phyloP scores from a whole-genome alignment of 1,139 yeast species.

The Yamadazyma sp. region DNA sequence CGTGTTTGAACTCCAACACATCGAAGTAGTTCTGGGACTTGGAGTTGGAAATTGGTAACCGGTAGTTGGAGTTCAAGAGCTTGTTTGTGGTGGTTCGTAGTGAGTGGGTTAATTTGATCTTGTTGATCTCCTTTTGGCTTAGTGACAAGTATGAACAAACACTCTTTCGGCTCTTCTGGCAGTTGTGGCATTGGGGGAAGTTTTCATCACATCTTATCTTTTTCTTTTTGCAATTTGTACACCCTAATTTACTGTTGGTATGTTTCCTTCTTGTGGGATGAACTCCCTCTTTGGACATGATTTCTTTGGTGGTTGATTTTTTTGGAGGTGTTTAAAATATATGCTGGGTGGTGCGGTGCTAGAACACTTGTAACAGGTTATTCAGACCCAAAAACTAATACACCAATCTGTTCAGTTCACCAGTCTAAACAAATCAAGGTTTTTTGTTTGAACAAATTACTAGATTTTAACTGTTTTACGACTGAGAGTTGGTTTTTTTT shows the following conservation, averaged over 20 bases:
- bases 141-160: slow-evolving; percentile 35
- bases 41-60: slow-evolving; percentile 27
- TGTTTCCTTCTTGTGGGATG: slow-evolving; percentile 27
- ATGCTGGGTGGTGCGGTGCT: too few species aligned
- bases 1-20: slow-evolving; percentile 26
- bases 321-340: background rate
- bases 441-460: background rate
- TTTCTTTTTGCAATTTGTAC: slow-evolving; percentile 43
- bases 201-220: slow-evolving; percentile 49
- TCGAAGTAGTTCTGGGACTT: slow-evolving; percentile 5
- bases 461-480: background rate
- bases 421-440: too few species aligned
- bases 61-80: slow-evolving; percentile 25
- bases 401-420: too few species aligned
- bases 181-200: slow-evolving; percentile 42
- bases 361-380: too few species aligned
- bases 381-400: too few species aligned
- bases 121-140: slow-evolving; percentile 23
- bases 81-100: slow-evolving; percentile 31
- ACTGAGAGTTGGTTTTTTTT: background rate
- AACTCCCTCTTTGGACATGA: background rate
- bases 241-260: slow-evolving; percentile 45
- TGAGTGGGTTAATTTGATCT: slow-evolving; percentile 29
- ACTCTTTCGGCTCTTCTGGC: slow-evolving; percentile 30
- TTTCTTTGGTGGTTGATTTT: background rate